phyloP scores from a whole-genome alignment of 805 yeast genomes.

The Hanseniaspora taiwanica region DNA sequence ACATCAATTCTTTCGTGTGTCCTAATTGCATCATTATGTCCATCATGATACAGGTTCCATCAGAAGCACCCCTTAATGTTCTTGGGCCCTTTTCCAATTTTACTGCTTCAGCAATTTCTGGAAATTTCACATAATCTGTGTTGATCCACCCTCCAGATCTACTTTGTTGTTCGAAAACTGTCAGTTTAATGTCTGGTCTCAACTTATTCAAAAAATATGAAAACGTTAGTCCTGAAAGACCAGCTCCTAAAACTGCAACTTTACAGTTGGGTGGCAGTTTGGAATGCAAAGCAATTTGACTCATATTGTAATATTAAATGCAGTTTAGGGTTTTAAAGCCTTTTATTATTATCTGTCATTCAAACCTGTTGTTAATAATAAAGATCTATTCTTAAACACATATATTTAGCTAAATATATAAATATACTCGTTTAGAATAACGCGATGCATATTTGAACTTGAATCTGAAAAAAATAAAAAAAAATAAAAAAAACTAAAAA shows the following conservation, averaged over 20 bases:
- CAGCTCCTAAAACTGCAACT: slow-evolving; percentile 76
- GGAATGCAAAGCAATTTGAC: background rate
- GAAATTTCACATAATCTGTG: slow-evolving; percentile 30
- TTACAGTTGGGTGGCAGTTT: slow-evolving; percentile 21
- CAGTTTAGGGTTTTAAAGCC: background rate
- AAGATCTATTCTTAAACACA: too few species aligned
- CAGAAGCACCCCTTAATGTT: slow-evolving; percentile 71
- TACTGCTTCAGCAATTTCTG: slow-evolving; percentile 15
- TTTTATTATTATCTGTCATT: too few species aligned
- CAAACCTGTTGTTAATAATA: too few species aligned
- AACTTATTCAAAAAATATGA: slow-evolving; percentile 52
- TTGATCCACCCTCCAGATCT: slow-evolving; percentile 74
- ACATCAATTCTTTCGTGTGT: slow-evolving; percentile 36
- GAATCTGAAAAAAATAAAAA: slow-evolving; percentile 3
- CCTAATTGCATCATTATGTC: slow-evolving; percentile 43
- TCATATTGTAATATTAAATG: background rate
- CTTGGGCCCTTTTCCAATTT: slow-evolving; percentile 80
- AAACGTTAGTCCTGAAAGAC: slow-evolving; percentile 73
- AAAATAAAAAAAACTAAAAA: background rate
- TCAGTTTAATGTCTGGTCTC: slow-evolving; percentile 65
- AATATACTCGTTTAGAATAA: too few species aligned
- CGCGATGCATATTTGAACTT: too few species aligned
- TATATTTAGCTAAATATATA: too few species aligned
- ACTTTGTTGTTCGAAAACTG: slow-evolving; percentile 42
- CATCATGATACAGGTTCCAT: slow-evolving; percentile 58